Conservation (phyloP, 2,329 filamentous ascomycete genomes). For the Sclerotinia spermophila region DNA sequence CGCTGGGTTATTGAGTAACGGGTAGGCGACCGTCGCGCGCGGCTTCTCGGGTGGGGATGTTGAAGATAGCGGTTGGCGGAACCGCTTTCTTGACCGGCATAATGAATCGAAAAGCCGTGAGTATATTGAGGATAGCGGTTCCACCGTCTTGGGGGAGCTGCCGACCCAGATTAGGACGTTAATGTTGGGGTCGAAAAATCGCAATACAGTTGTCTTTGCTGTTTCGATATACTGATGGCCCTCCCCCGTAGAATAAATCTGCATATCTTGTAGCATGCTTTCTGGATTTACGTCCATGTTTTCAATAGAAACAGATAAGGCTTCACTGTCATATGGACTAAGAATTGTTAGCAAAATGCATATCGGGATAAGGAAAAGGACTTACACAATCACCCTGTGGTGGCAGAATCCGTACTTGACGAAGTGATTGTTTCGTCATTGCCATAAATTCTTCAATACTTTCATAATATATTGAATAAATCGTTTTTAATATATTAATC, state of each 20-base stretch:
- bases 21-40: conserved; percentile 45
- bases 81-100: too few species aligned
- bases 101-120: too few species aligned
- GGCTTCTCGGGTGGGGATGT: conserved; percentile 48
- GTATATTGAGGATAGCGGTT: conserved; percentile 50
- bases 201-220: too few species aligned
- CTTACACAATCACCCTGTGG: conserved; percentile 46
- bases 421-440: too few species aligned
- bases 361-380: conserved; percentile 31
- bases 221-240: too few species aligned
- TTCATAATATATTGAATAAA: too few species aligned
- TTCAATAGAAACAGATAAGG: conserved; percentile 41
- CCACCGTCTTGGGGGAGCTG: conserved; percentile 58
- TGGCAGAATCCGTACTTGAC: too few species aligned
- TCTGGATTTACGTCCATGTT: too few species aligned
- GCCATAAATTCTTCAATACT: too few species aligned
- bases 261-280: too few species aligned
- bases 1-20: conserved; percentile 52
- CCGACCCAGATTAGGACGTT: conserved; percentile 54
- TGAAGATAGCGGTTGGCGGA: conserved; percentile 49
- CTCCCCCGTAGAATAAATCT: too few species aligned
- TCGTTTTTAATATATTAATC: too few species aligned
- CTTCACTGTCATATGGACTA: conserved; percentile 51
- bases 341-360: conserved; percentile 48
- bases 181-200: conserved; percentile 48